Evolutionary conservation across 2,329 filamentous ascomycete species (phyloP), one percentile per base, ranked within the genome.

Genomic region (Dothistroma pini): DNA sequence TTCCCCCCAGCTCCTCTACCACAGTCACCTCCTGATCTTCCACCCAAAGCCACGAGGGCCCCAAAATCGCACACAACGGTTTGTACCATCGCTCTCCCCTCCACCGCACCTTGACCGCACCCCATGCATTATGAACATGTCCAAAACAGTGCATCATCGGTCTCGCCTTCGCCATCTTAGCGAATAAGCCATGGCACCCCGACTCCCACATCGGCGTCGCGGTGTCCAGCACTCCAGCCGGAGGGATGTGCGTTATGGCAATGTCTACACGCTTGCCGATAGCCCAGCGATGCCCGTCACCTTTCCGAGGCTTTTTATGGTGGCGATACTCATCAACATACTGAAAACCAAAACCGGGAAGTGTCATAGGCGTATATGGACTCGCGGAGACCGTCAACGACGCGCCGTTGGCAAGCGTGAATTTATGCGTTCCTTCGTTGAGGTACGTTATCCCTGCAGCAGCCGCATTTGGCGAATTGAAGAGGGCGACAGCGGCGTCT

Each of bases 241-340:
- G 84, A 2, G 85, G 85, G 0, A 85, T 85, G 67, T 88, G 86
- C 0, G 85, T 87, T 68, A 87, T 78, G 64, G 86, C 75, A 8
- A 88, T 76, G 69, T 87, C 84, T 22, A 85, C 70, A 19, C 66
- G 59, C 9, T 67, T 67, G 16, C 68, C 75, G 59, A 68, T 6
- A 47, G 62, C 12, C 74, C 68, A 5, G 68, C 47, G 1, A 74
- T 72, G 77, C 65, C 86, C 84, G 57, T 81, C 68, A 35, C 76
- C 53, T 29, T 6, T 29, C 25, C 6, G 25, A 29, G 2, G 6
- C 25, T 6, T 29, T 29, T 29, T 6, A 29, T 6, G 25, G 25
- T 29, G 25, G 67, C 47, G 1, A 74, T 72, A 77, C 65, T 86
- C 84, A 57, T 81, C 68, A 35, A 76, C 53, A 66, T 86, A 86